Evolutionary conservation across 2,329 filamentous ascomycete genomes (phyloP), one percentile per base, ranked within the genome.

Genomic region (Parastagonospora nodorum): DNA sequence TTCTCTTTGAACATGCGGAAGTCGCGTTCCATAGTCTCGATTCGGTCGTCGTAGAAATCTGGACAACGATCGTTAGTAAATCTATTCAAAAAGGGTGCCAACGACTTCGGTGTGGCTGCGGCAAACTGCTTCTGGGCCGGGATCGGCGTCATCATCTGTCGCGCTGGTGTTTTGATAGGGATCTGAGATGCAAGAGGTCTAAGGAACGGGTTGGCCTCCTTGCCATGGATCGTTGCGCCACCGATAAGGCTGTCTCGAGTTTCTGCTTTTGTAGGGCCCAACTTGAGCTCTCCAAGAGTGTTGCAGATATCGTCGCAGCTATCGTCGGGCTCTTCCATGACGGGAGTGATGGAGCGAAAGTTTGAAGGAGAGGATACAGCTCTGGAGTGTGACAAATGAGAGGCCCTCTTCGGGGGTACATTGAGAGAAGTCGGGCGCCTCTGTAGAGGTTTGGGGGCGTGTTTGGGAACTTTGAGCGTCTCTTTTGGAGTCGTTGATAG

Each of bases 31-130:
- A 97, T 87, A 52, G 86, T 83, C 56, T 87, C 86, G 60, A 97
- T 82, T 58, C 88, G 85, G 54, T 84, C 84, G 63, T 92, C 87
- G 71, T 97, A 91, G 82, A 88, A 93, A 66, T 83, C 88, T 90
- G 82, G 78, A 71, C 72, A 69, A 75, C 78, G 81, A 59, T 83
- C 76, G 81, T 90, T 88, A 86, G 92, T 90, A 80, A 87, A 77
- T 77, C 86, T 88, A 60, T 82, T 87, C 66, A 93, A 79, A 78
- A 82, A 92, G 11, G 70, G 72, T 58, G 82, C 42, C 81, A 55
- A 66, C 55, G 59, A 60, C 52, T 53, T 59, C 33, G 60, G 56
- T 24, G 61, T 61, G 29, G 51, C 60, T 32, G 57, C 53, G 43
- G 50, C 19, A 5, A 24, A 24, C 19, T 24, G 43, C 43, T 60